Conservation (phyloP, 2,329 filamentous ascomycete genomes). For the Pestalotiopsis sp. region DNA sequence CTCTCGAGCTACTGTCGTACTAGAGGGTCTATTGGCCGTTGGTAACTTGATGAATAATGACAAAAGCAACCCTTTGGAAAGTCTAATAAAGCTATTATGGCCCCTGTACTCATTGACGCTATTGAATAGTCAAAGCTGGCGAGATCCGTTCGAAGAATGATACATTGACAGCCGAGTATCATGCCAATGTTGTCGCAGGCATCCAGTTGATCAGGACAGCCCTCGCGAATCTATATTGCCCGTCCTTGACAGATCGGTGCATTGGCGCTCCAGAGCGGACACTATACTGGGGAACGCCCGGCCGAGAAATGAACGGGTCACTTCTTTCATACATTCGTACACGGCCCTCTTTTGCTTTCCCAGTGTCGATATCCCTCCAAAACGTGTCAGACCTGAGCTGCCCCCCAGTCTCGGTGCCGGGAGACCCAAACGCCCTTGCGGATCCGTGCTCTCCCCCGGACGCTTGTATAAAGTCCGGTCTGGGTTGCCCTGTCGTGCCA, state of each 20-base stretch:
- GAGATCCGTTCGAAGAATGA: no score
- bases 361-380: neutral
- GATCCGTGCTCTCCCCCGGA: neutral
- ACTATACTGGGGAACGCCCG: no score
- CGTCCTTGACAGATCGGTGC: no score
- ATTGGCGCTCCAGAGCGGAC: no score
- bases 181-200: no score
- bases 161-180: no score
- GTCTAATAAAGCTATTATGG: neutral
- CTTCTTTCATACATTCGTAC: neutral
- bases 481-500: neutral
- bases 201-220: no score
- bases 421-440: neutral
- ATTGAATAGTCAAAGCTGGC: neutral
- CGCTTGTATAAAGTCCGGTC: constrained; percentile 5
- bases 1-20: no score
- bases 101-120: neutral
- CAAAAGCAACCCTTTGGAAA: neutral
- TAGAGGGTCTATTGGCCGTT: no score
- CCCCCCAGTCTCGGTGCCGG: neutral
- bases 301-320: no score
- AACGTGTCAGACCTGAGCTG: neutral
- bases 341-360: neutral
- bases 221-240: no score
- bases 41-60: no score